Base-by-base conservation (phyloP, 192 early-diverging fungal species). In the Coemansia sp. region DNA sequence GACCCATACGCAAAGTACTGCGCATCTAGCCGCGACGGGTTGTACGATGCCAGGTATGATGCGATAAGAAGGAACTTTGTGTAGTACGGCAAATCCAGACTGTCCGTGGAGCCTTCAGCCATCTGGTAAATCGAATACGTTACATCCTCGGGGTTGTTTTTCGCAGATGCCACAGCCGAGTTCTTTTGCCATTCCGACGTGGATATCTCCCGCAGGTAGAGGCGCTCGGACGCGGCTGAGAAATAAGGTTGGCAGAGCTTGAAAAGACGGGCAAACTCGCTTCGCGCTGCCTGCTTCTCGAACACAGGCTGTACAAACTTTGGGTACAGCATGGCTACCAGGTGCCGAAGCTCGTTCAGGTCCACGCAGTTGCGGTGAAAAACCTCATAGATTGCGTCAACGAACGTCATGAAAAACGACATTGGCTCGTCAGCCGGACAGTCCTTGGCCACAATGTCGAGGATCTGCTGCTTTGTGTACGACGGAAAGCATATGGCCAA, bases 161-260 rank as follows among this genome's bases (percentile, higher is more conserved):
- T 71, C 0, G 69, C 69, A 22, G 79, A 75, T 5, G 74, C 73
- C 0, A 65, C 54, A 2, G 60, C 56, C 37, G 74, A 75, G 50
- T 75, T 54, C 42, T 71, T 68, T 30, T 72, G 79, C 93, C 92
- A 97, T 58, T 98, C 94, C 4, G 82, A 79, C 41, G 87, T 89
- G 1, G 96, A 96, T 30, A 98, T 90, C 52, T 97, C 90, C n/a
- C 94, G 86, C 62, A 97, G 71, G 69, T 94, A 97, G 22, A 98
- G 74, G 22, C 89, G 89, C 55, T 96, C 89, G 10, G 88, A 84
- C 1, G 90, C 93, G 10, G 90, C 87, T 8, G 87, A 83, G 82
- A 97, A 87, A 64, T 92, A 91, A 29, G 84, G 84, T 65, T 94
- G 88, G 54, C 91, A 84, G 14, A 87, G 74, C 38, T 84, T 84